Percentiles rank a stretch among this genome's conserved stretches.
These are phyloP conservation scores for Eudorina sp. DNA, from an alignment of 139 green algal species.

Conservation along the genomic window DNA sequence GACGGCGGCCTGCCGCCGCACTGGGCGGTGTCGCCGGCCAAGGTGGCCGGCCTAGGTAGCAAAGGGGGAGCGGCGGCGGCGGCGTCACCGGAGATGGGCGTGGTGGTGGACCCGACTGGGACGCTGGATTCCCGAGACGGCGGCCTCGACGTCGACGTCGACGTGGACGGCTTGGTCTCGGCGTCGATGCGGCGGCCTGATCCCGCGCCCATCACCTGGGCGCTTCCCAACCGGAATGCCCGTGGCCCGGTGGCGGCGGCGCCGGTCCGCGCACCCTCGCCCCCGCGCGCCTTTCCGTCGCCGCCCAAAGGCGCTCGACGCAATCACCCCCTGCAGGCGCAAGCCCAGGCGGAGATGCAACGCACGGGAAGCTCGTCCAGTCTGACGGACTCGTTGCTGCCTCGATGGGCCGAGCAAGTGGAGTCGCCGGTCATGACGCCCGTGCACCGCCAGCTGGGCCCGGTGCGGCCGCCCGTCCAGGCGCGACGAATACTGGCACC, in stretches of 20 bases:
- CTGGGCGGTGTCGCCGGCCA: not conserved
- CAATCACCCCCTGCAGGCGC: not conserved
- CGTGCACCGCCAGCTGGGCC: not conserved
- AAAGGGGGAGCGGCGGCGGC: not conserved
- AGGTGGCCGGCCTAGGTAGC: too few relatives aligned
- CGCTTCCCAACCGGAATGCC: slow-evolving; percentile 9
- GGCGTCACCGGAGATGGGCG: too few relatives aligned
- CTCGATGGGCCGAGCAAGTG: slow-evolving; percentile 29
- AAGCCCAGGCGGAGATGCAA: not conserved
- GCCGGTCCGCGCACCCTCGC: not conserved
- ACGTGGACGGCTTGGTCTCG: not conserved
- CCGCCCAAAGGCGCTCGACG: not conserved
- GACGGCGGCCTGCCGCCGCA: not conserved
- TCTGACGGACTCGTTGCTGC: slow-evolving; percentile 14
- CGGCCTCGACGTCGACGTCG: too few relatives aligned
- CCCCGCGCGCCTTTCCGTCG: not conserved
- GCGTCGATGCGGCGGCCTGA: not conserved
- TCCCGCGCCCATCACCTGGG: slow-evolving; percentile 19
- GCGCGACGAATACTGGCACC: not conserved
- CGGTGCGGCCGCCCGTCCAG: not conserved
- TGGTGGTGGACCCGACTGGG: not conserved
- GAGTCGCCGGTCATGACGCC: slow-evolving; percentile 7
- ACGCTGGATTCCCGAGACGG: not conserved
- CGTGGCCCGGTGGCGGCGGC: not conserved
- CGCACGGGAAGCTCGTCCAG: slow-evolving; percentile 2